Evolutionary conservation across 116 monocot genomes (phyloP).

Genomic region (Phalaenopsis hybrid): DNA sequence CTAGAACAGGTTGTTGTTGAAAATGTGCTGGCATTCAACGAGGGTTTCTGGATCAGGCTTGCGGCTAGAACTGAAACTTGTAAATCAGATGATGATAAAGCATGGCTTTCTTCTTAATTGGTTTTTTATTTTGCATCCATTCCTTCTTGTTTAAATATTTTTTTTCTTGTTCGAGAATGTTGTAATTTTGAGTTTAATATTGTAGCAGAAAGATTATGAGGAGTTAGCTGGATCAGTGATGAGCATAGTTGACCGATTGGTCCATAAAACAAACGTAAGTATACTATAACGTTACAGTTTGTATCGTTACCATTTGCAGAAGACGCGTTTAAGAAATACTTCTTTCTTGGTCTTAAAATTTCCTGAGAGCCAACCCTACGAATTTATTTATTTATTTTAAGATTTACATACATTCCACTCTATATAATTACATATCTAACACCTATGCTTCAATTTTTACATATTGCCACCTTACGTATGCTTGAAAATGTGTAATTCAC

Average conservation of each 20-base stretch:
- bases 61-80: constrained; percentile 86
- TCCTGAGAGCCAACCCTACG: background rate
- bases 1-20: constrained; percentile 88
- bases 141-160: background rate
- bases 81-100: constrained; percentile 96
- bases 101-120: constrained; percentile 58
- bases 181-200: background rate
- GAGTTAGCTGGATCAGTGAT: constrained; percentile 74
- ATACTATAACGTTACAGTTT: background rate
- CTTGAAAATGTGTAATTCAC: too few relatives aligned
- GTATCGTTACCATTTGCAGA: background rate
- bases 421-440: too few relatives aligned
- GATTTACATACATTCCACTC: too few relatives aligned
- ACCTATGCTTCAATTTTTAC: too few relatives aligned
- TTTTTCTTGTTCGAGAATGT: background rate
- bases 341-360: background rate
- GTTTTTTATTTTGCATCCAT: background rate
- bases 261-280: constrained; percentile 84
- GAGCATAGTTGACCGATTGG: constrained; percentile 82
- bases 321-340: background rate
- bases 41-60: constrained; percentile 83
- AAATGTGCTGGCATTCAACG: constrained; percentile 73
- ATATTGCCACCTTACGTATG: too few relatives aligned
- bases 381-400: too few relatives aligned
- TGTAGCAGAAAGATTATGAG: constrained; percentile 82